Evolutionary conservation across 768 basidiomycete species (phyloP).

Genomic region (Leccinellum rugosiceps): DNA sequence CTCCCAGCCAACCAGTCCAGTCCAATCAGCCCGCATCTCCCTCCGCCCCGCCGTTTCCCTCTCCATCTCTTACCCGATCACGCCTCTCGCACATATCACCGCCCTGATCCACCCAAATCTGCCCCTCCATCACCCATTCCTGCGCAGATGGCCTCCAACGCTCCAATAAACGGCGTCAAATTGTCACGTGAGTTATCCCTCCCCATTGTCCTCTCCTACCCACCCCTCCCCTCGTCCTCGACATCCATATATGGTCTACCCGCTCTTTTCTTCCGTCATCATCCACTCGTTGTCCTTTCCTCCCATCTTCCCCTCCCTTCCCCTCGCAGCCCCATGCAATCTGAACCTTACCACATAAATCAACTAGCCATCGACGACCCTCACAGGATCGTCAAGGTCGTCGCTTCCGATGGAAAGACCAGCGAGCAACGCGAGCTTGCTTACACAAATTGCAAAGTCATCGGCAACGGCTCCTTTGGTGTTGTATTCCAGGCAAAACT

Average conservation of each 20-base stretch:
- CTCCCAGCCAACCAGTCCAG: constrained; percentile 5
- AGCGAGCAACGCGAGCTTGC: constrained; percentile 84
- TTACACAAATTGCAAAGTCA: constrained; percentile 97
- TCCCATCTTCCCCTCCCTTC: constrained; percentile 25
- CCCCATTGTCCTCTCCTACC: constrained; percentile 14
- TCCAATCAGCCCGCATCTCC: constrained; percentile 10
- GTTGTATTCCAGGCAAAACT: constrained; percentile 97
- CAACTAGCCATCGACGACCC: constrained; percentile 86
- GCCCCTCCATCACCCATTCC: constrained; percentile 3
- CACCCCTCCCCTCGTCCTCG: constrained; percentile 11
- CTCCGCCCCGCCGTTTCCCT: not conserved
- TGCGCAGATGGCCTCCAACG: constrained; percentile 64
- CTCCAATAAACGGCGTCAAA: constrained; percentile 86
- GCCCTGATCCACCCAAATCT: constrained; percentile 13
- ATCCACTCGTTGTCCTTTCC: constrained; percentile 37
- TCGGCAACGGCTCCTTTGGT: constrained; percentile 98
- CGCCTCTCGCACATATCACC: constrained; percentile 12
- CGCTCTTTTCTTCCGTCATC: constrained; percentile 24
- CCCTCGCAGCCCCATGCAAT: constrained; percentile 24
- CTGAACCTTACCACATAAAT: constrained; percentile 24
- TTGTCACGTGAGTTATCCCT: constrained; percentile 64
- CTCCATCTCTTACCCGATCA: not conserved
- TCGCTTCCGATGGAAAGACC: constrained; percentile 92
- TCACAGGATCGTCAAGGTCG: constrained; percentile 91
- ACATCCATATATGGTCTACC: constrained; percentile 30